Percentiles rank a stretch among this genome's conserved stretches.
Conservation (phyloP, 768 basidiomycete genomes). For the Trametes gibbosa region DNA sequence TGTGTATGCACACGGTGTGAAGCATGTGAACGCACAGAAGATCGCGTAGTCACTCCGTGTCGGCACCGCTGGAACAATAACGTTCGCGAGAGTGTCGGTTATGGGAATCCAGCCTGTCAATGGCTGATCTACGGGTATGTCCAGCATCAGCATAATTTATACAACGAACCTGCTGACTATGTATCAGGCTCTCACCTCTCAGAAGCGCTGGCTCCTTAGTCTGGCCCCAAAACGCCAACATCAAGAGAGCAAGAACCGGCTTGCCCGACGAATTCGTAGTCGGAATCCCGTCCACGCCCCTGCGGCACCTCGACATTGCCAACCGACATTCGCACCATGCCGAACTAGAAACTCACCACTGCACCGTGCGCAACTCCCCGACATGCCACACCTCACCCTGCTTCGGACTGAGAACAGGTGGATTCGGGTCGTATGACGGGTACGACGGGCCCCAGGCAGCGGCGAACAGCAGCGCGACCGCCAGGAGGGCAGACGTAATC, state of each 20-base stretch:
- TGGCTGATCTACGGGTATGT: not conserved
- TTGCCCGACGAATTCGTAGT: conserved; percentile 9
- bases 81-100: conserved; percentile 15
- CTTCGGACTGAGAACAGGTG: conserved; percentile 6
- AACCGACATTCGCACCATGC: not conserved
- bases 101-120: conserved; percentile 16
- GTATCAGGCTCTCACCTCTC: not conserved
- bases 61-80: conserved; percentile 12
- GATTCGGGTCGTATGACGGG: conserved; percentile 6
- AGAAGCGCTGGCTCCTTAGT: conserved; percentile 5
- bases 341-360: conserved; percentile 1
- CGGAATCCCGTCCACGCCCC: conserved; percentile 6
- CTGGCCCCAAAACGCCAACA: conserved; percentile 7
- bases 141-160: not conserved
- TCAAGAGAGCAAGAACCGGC: not conserved
- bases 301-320: not conserved
- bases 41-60: conserved; percentile 13
- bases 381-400: conserved; percentile 15
- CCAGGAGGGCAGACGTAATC: not conserved
- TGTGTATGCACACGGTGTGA: no score
- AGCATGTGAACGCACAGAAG: not conserved
- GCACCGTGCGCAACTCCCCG: conserved; percentile 15
- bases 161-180: not conserved
- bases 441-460: conserved; percentile 10
- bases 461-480: conserved; percentile 1